Evolutionary conservation across 768 basidiomycete species (phyloP), one percentile per base, ranked within the genome.

Genomic region (Lactarius indigo): DNA sequence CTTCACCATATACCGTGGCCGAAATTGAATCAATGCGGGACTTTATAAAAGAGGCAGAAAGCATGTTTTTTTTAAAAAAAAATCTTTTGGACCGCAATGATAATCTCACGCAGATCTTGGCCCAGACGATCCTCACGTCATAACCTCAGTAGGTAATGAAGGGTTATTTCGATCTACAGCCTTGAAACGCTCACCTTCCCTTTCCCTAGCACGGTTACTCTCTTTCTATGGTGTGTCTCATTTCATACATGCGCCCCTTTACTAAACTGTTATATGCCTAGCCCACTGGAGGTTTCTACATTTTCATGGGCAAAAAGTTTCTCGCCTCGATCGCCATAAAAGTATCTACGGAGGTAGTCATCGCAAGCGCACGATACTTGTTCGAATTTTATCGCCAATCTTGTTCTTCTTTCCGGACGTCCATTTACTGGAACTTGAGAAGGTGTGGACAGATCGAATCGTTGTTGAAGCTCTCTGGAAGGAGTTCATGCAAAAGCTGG

Each of bases 361-460:
- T 30, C 47, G 30, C 37, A 54, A 58, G 39, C 65, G 47, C 12
- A 66, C 65, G 31, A 52, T 10, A n/a, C 37, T 23, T n/a, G 5
- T 68, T 17, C 33, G 4, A 31, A 2, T 65, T 9, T 23, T 68
- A n/a, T 65, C 66, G 4, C 9, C 23, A 20, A 15, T 47, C n/a
- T 56, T 68, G 42, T 65, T 68, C 52, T 64, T 56, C 59, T 17
- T 50, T 13, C 66, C 66, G 42, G 58, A 65, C 23, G 64, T 57
- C 28, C 64, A 68, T 61, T 31, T 68, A 35, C 63, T 57, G 6
- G 66, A 65, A 56, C 42, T 68, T 5, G 12, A 39, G 8, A 68
- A 57, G 23, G 31, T 68, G 37, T 68, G 64, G 63, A n/a, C 35
- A 13, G 66, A 68, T 28, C 42, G 61, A n/a, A 10, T 68, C 4